Conservation (phyloP, 805 yeast genomes). For the Myxozyma kluyveri region DNA sequence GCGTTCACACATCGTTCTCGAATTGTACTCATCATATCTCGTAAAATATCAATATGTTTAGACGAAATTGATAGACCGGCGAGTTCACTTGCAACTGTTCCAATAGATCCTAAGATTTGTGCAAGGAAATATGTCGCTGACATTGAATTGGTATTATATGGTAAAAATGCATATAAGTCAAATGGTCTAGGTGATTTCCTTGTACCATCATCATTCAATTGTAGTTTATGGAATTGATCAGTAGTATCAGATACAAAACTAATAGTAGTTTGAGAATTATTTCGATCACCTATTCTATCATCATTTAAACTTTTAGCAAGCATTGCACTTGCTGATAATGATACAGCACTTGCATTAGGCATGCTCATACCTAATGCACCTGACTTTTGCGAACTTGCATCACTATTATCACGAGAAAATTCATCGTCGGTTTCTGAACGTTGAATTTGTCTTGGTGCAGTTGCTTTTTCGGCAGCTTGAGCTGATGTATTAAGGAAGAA, state of each 20-base stretch:
- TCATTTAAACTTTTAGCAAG: constrained; percentile 20
- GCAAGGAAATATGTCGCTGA: constrained; percentile 56
- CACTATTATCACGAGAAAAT: too few species aligned
- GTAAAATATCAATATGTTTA: constrained; percentile 41
- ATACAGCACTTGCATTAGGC: constrained; percentile 7
- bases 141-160: constrained; percentile 62
- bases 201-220: constrained; percentile 9
- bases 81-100: constrained; percentile 44
- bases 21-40: constrained; percentile 40
- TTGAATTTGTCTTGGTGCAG: not conserved
- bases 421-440: constrained; percentile 1
- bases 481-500: constrained; percentile 30
- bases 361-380: not conserved
- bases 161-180: constrained; percentile 50
- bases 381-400: not conserved
- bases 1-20: constrained; percentile 48
- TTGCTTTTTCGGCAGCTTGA: constrained; percentile 11
- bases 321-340: constrained; percentile 28
- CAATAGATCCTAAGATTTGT: constrained; percentile 46
- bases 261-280: not conserved
- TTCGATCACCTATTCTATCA: constrained; percentile 15
- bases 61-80: constrained; percentile 47
- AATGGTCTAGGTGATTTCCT: constrained; percentile 11
- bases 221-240: not conserved
- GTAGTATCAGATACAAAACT: constrained; percentile 1